These are phyloP conservation scores for Nigrograna mackinnonii DNA, from an alignment of 2,329 filamentous ascomycete species.

Conservation along the genomic window DNA sequence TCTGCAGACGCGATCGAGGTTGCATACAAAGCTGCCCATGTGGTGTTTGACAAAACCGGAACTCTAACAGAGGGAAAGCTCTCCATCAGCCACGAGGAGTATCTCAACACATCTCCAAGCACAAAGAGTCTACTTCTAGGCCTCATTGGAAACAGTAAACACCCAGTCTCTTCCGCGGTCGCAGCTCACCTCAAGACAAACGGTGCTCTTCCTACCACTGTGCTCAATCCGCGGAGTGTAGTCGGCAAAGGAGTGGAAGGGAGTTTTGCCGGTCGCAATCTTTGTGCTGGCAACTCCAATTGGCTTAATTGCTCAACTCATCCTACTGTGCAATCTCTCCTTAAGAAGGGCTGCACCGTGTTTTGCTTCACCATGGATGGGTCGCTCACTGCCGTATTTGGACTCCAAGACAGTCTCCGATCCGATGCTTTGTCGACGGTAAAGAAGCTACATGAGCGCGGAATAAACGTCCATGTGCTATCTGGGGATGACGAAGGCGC, in stretches of 20 bases:
- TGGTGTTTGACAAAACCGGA: conserved; percentile 82
- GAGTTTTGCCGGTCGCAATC: conserved; percentile 18
- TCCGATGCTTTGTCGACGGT: conserved; percentile 57
- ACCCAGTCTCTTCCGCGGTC: conserved; percentile 58
- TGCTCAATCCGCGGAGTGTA: conserved; percentile 35
- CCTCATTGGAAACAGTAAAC: conserved; percentile 49
- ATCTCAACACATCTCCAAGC: conserved; percentile 11
- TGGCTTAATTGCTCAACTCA: conserved; percentile 51
- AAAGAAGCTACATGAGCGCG: conserved; percentile 49
- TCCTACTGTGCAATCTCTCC: conserved; percentile 44
- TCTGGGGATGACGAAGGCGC: conserved; percentile 60
- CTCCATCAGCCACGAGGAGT: conserved; percentile 33
- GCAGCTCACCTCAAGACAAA: conserved; percentile 43
- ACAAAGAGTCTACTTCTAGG: conserved; percentile 33
- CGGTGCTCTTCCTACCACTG: conserved; percentile 1
- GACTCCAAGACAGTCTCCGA: conserved; percentile 53
- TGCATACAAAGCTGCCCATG: conserved; percentile 63
- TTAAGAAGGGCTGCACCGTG: conserved; percentile 21
- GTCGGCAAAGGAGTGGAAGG: conserved; percentile 51
- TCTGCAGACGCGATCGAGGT: conserved; percentile 65
- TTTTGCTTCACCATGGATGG: conserved; percentile 61
- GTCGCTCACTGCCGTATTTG: conserved; percentile 51
- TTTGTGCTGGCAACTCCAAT: conserved; percentile 52
- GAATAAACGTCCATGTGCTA: conserved; percentile 58
- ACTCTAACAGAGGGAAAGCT: conserved; percentile 68